Conservation (phyloP, 352 stramenopile genomes). For the Globisporangium barbulae region DNA sequence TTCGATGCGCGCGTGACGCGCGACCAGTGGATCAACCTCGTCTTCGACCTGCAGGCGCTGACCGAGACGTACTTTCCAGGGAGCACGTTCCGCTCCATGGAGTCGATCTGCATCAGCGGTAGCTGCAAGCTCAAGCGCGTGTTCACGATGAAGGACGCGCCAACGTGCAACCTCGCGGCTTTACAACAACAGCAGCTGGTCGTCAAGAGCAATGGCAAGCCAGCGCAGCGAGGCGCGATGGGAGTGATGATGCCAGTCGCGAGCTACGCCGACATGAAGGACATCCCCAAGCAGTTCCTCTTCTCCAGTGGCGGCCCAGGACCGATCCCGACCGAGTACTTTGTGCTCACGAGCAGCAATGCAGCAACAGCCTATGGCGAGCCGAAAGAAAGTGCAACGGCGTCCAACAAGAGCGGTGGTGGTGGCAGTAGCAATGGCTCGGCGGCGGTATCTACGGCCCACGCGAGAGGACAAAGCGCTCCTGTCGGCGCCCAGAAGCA, state of each 20-base stretch:
- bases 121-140: conserved; percentile 76
- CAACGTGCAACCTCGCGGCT: conserved; percentile 15
- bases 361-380: not conserved
- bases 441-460: not conserved
- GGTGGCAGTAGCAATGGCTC: not conserved
- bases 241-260: conserved; percentile 8
- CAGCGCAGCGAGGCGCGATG: not conserved
- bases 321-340: conserved; percentile 58
- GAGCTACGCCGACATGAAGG: conserved; percentile 31
- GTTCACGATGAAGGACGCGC: conserved; percentile 87
- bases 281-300: conserved; percentile 69
- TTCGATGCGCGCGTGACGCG: conserved; percentile 39
- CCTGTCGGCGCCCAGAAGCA: not conserved
- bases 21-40: conserved; percentile 78
- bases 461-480: conserved; percentile 7
- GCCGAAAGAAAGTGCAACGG: not conserved
- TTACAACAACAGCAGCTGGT: not conserved
- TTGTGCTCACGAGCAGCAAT: conserved; percentile 17
- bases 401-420: not conserved
- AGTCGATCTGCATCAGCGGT: conserved; percentile 70
- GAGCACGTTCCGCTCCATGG: conserved; percentile 65
- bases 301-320: conserved; percentile 30
- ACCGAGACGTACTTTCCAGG: conserved; percentile 54
- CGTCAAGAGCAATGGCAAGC: not conserved
- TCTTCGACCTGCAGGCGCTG: conserved; percentile 69